Base-by-base conservation (phyloP, 345 rosid genomes). In the Aquilaria malaccensis region DNA sequence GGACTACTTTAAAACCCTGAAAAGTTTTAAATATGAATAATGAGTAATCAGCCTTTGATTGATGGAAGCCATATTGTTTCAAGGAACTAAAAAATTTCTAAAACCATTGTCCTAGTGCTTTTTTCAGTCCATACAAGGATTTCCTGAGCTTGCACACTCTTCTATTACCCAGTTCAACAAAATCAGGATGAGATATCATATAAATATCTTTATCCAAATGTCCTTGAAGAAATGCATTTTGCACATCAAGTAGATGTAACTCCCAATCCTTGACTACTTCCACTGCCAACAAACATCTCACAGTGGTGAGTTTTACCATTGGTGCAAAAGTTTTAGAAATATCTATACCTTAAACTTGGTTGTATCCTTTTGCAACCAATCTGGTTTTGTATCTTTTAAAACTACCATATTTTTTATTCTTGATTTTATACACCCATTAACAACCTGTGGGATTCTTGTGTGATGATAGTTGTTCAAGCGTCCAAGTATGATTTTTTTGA, bases 341-440 rank as follows among this genome's bases (percentile, higher is more conserved):
- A 30, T 63, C 61, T 13, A 65, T 45, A 2, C 48, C 68, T 49
- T 56, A 29, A 7, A 37, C 31, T 13, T 56, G 53, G 0, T 45
- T 46, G 6, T 56, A 55, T 2, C 60, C 45, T 11, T 31, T 55
- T 11, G 58, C 68, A 3, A 56, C 61, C 7, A 65, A 31, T 7
- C 55, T 30, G 0, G 46, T 45, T 56, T 65, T 65, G 7, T 55
- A 56, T 29, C 62, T 2, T 29, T 68, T 62, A 0, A 62, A 10
- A 0, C 37, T 30, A 0, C 67, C 50, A 55, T 68, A 48, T n/a
- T 43, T 13, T 1, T 33, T 10, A 2, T 37, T 9, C 13, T 46
- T 68, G 2, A 50, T 11, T 49, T 50, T 33, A 12, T 45, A 56
- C 11, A 61, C 52, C 62, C 72, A 68, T 12, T 61, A 46, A 11